Evolutionary conservation across 78 protist species (phyloP).

Genomic region (Polysphondylium violaceum): DNA sequence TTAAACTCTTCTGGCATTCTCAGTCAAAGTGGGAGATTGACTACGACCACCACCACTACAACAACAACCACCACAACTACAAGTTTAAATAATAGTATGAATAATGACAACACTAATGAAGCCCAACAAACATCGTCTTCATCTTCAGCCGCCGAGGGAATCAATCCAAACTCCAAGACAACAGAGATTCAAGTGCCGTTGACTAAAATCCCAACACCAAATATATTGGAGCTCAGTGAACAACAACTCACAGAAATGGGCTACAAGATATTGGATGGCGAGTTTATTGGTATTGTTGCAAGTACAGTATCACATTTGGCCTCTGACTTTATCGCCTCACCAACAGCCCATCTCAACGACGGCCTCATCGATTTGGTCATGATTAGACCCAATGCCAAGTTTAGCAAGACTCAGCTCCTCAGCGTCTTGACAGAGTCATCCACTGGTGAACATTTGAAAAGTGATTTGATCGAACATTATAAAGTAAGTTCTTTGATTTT

Average conservation of each 20-base stretch:
- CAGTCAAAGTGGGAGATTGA: background rate
- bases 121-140: background rate
- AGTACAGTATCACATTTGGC: conserved; percentile 66
- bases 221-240: background rate
- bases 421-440: conserved; percentile 34
- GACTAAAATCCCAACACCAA: conserved; percentile 2
- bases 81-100: background rate
- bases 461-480: conserved; percentile 38
- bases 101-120: background rate
- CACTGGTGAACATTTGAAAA: conserved; percentile 45
- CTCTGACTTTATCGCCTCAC: conserved; percentile 63
- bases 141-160: too few species aligned
- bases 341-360: conserved; percentile 62
- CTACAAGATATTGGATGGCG: conserved; percentile 57
- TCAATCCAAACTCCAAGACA: background rate
- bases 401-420: conserved; percentile 21
- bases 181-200: background rate
- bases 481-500: conserved; percentile 39
- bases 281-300: conserved; percentile 73
- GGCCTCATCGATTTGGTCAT: conserved; percentile 55
- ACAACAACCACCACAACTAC: background rate
- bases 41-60: conserved; percentile 7
- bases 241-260: background rate
- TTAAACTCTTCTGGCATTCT: background rate
- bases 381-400: conserved; percentile 10